These are phyloP conservation scores for Paxillus involutus DNA, from an alignment of 768 basidiomycete species.

Conservation along the genomic window DNA sequence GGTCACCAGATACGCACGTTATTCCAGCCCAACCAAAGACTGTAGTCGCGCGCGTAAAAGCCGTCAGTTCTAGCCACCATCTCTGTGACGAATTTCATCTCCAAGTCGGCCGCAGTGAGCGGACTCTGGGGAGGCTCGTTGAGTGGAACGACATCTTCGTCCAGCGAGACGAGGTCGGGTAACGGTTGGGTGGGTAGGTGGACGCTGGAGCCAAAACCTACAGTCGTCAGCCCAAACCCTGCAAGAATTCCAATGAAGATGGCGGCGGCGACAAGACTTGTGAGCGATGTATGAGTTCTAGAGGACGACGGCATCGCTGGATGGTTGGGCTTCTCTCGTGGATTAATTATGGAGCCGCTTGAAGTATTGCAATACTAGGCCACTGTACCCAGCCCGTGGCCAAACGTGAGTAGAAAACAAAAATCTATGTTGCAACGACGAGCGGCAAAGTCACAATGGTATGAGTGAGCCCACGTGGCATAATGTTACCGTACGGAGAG, in stretches of 20 bases:
- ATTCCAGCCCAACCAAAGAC: conserved; percentile 51
- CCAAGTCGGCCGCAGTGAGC: conserved; percentile 10
- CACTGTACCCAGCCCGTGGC: too few species aligned
- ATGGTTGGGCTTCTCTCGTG: too few species aligned
- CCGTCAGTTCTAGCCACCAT: conserved; percentile 42
- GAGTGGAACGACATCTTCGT: conserved; percentile 11
- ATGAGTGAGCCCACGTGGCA: too few species aligned
- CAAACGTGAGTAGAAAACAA: too few species aligned
- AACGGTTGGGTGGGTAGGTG: conserved; percentile 15
- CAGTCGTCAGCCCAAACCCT: conserved; percentile 23
- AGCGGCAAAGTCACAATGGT: too few species aligned
- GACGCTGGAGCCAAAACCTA: conserved; percentile 12
- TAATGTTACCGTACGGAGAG: too few species aligned
- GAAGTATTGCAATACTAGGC: too few species aligned
- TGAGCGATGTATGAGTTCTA: neutral
- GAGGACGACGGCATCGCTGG: neutral
- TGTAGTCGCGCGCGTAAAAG: conserved; percentile 46
- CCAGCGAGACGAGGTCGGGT: conserved; percentile 6
- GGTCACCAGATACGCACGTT: conserved; percentile 30
- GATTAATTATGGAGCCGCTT: too few species aligned
- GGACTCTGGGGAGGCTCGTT: conserved; percentile 8
- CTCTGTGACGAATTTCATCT: conserved; percentile 30
- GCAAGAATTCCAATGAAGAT: conserved; percentile 29
- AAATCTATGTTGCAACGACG: too few species aligned
- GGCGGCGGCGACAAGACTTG: conserved; percentile 15